phyloP scores from a whole-genome alignment of 2,329 filamentous ascomycete species.

The Cladosporium velox region DNA sequence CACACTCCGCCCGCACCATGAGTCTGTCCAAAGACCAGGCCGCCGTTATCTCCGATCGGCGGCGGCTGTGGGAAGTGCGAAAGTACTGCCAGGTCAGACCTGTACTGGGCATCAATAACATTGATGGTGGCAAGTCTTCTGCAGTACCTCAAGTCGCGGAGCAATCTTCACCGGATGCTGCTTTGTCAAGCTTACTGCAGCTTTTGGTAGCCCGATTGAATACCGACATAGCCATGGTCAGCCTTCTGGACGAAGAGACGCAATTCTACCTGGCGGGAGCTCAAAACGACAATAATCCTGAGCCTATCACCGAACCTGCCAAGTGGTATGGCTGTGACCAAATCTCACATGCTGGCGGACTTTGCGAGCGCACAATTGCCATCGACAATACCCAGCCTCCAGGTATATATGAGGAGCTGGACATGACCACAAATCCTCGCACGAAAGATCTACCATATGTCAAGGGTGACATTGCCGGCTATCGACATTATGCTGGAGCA shows the following conservation, averaged over 20 bases:
- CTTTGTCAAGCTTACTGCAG: background rate
- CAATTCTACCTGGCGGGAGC: slow-evolving; percentile 3
- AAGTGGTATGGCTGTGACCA: slow-evolving; percentile 19
- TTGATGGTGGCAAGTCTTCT: background rate
- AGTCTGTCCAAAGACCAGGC: background rate
- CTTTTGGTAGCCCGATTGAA: background rate
- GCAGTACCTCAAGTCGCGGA: too few relatives aligned
- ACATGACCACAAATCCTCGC: too few relatives aligned
- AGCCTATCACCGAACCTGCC: background rate
- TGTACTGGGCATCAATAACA: background rate
- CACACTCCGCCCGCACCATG: too few relatives aligned
- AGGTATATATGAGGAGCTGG: too few relatives aligned
- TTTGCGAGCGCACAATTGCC: too few relatives aligned
- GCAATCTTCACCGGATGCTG: too few relatives aligned
- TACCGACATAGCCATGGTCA: background rate
- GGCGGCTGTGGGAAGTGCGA: slow-evolving; percentile 14
- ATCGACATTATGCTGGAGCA: too few relatives aligned
- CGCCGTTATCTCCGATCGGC: background rate
- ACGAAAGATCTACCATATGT: too few relatives aligned
- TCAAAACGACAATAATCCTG: background rate
- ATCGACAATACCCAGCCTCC: too few relatives aligned
- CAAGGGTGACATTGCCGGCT: too few relatives aligned
- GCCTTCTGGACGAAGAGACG: background rate
- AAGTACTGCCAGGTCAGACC: slow-evolving; percentile 18
- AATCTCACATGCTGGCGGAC: background rate